Evolutionary conservation across 352 stramenopile species (phyloP).

Genomic region (Phytophthora ohioensis): DNA sequence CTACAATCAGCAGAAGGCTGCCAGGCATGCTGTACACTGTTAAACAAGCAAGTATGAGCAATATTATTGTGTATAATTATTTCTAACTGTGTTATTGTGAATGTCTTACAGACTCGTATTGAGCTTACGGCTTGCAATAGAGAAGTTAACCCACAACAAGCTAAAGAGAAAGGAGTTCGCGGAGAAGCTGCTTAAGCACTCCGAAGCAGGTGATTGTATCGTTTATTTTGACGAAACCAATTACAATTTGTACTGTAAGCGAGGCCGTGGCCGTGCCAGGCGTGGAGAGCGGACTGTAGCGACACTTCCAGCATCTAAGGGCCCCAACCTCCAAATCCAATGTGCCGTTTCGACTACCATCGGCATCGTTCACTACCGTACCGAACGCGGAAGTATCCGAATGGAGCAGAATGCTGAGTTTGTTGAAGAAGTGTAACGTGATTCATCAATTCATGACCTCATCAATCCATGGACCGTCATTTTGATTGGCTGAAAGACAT

Average conservation of each 20-base stretch:
- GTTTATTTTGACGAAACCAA: not conserved
- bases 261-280: not conserved
- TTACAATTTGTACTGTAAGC: not conserved
- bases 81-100: not conserved
- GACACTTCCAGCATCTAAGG: not conserved
- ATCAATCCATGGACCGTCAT: no score
- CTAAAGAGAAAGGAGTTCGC: not conserved
- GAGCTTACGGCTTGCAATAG: not conserved
- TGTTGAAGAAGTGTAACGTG: not conserved
- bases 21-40: no score
- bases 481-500: no score
- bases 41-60: no score
- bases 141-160: not conserved
- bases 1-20: no score
- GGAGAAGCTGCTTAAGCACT: not conserved
- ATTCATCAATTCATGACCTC: no score
- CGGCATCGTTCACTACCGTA: not conserved
- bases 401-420: not conserved
- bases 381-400: not conserved
- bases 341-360: not conserved
- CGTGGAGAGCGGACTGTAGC: not conserved
- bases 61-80: no score
- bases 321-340: not conserved
- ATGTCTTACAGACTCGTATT: not conserved
- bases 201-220: not conserved